phyloP scores from a whole-genome alignment of 2,329 filamentous ascomycete genomes.

The Cucurbitaria berberidis region DNA sequence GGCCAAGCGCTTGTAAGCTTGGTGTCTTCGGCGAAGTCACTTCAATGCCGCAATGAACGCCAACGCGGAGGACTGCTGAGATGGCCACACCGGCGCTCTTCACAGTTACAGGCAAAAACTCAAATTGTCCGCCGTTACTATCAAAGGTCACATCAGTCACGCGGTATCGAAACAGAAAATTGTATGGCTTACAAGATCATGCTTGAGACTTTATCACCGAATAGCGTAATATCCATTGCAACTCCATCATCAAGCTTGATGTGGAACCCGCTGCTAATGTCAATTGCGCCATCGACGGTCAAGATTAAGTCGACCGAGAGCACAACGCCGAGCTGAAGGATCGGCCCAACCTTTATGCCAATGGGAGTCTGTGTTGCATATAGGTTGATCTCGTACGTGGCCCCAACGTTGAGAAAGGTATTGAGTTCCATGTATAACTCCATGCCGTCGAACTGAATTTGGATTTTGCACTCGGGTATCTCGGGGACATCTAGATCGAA shows the following conservation, averaged over 20 bases:
- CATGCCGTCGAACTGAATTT: constrained; percentile 58
- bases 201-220: constrained; percentile 56
- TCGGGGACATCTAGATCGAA: constrained; percentile 51
- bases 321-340: constrained; percentile 55
- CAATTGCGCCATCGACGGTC: constrained; percentile 54
- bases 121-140: constrained; percentile 61
- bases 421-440: constrained; percentile 61
- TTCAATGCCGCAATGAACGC: constrained; percentile 52
- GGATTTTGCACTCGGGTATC: constrained; percentile 53
- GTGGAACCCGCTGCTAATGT: constrained; percentile 63
- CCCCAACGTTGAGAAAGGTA: constrained; percentile 50
- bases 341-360: constrained; percentile 50
- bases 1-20: background rate
- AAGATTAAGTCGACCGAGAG: constrained; percentile 62
- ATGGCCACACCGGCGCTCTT: constrained; percentile 54
- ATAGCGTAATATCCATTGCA: constrained; percentile 57
- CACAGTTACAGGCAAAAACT: constrained; percentile 63
- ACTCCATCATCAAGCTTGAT: constrained; percentile 61
- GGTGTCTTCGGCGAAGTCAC: constrained; percentile 4
- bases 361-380: constrained; percentile 55
- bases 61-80: constrained; percentile 57
- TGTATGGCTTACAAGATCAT: constrained; percentile 56
- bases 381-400: constrained; percentile 58
- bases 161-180: too few species aligned
- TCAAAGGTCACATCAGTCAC: background rate